These are phyloP conservation scores for Trichoderma semiorbis DNA, from an alignment of 2,329 filamentous ascomycete species.

Conservation along the genomic window DNA sequence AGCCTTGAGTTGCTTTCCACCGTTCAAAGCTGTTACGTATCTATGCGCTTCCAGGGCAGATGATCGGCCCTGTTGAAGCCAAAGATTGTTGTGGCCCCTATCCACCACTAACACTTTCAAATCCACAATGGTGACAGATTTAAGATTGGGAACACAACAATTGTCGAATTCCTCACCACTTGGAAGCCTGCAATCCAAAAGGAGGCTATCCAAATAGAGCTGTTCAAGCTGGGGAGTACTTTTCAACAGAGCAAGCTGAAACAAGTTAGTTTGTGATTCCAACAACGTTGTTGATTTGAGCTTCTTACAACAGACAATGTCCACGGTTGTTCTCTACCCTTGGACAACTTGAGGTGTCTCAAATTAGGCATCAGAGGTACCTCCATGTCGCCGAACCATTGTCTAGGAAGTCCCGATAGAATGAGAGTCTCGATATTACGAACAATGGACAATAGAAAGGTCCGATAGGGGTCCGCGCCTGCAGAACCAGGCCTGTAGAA, in stretches of 20 bases:
- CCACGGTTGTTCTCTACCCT: background rate
- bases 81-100: background rate
- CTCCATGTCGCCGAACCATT: conserved; percentile 18
- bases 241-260: background rate
- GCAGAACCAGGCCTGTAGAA: background rate
- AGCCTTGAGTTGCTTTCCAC: conserved; percentile 25
- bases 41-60: background rate
- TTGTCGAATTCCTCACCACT: background rate
- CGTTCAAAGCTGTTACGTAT: conserved; percentile 4
- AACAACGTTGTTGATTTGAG: conserved; percentile 34
- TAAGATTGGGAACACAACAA: background rate
- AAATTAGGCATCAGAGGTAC: conserved; percentile 28
- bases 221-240: background rate
- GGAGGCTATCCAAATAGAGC: background rate
- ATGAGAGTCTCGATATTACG: conserved; percentile 26
- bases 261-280: background rate
- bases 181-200: background rate
- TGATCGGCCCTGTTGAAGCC: background rate
- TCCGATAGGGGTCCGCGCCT: background rate
- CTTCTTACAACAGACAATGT: conserved; percentile 11
- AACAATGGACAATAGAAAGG: conserved; percentile 23
- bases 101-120: background rate
- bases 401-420: conserved; percentile 24
- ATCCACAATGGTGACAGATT: background rate
- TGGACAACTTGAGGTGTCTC: conserved; percentile 24